These are phyloP conservation scores for Omphalotus guepiniiformis DNA, from an alignment of 768 basidiomycete genomes.

Conservation along the genomic window DNA sequence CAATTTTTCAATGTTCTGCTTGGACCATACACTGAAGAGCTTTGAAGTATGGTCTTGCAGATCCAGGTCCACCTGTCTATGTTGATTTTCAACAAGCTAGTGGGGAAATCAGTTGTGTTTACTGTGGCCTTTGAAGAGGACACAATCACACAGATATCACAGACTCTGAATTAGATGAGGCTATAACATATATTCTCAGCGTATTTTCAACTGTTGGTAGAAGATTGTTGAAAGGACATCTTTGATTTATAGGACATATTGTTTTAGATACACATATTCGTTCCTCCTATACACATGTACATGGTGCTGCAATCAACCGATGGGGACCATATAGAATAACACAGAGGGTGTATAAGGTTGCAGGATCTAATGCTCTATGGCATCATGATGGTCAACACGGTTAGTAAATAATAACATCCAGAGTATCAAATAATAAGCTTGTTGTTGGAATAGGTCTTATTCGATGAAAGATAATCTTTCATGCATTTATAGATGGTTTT, in stretches of 20 bases:
- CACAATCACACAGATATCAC: constrained; percentile 9
- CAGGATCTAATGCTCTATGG: constrained; percentile 24
- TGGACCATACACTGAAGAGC: constrained; percentile 15
- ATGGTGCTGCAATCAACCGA: no score
- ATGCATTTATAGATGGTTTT: constrained; percentile 29
- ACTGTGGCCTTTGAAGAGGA: background rate
- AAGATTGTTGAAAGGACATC: constrained; percentile 13
- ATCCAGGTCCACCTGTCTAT: constrained; percentile 12
- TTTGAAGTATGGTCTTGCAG: constrained; percentile 12
- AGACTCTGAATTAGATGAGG: constrained; percentile 12
- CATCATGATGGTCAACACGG: constrained; percentile 30
- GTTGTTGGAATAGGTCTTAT: constrained; percentile 18
- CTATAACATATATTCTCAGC: constrained; percentile 4
- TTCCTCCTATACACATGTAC: constrained; percentile 9
- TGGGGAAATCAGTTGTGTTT: background rate
- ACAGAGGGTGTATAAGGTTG: constrained; percentile 18
- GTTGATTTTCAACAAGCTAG: background rate
- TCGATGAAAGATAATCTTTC: constrained; percentile 23
- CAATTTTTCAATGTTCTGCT: constrained; percentile 5
- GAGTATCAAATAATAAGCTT: background rate
- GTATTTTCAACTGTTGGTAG: constrained; percentile 14
- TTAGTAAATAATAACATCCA: constrained; percentile 1
- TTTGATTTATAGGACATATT: constrained; percentile 8
- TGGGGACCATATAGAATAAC: no score
- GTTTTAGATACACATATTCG: constrained; percentile 10